phyloP scores from a whole-genome alignment of 192 early-diverging fungal genomes.

The Podochytrium sp. region DNA sequence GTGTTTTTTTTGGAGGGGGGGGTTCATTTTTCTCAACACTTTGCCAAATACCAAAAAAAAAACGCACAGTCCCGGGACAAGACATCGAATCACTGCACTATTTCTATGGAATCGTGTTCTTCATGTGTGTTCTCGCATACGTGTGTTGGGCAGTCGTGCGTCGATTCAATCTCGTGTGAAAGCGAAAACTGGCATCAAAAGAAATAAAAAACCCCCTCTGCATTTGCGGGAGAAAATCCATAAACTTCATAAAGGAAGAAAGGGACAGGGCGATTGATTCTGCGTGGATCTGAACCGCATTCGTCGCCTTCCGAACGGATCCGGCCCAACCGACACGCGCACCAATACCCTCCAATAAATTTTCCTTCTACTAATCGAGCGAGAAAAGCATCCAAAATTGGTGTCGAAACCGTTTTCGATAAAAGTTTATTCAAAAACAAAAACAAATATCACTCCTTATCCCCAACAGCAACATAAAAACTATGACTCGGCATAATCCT shows the following conservation, averaged over 20 bases:
- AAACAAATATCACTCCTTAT: not conserved
- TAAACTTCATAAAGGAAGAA: too few relatives aligned
- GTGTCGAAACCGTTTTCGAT: too few relatives aligned
- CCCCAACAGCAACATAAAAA: conserved; percentile 46
- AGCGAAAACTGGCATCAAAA: not conserved
- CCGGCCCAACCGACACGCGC: too few relatives aligned
- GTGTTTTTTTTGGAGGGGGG: too few relatives aligned
- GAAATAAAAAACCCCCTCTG: not conserved
- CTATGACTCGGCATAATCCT: conserved; percentile 76
- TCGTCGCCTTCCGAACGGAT: too few relatives aligned
- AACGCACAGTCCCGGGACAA: conserved; percentile 47
- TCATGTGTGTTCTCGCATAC: conserved; percentile 34
- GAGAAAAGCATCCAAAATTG: too few relatives aligned
- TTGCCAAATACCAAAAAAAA: conserved; percentile 40
- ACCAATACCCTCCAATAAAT: too few relatives aligned
- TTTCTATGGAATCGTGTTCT: conserved; percentile 46
- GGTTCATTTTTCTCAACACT: too few relatives aligned
- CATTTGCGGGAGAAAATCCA: conserved; percentile 47
- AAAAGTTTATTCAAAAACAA: too few relatives aligned
- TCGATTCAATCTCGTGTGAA: not conserved
- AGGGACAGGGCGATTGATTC: too few relatives aligned
- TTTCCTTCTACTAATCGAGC: too few relatives aligned
- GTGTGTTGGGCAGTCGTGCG: not conserved
- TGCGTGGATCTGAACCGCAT: too few relatives aligned
- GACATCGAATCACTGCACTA: conserved; percentile 36